A percentile compares a stretch with the other conserved stretches of the same genome.
Conservation (phyloP, 306 rosid genomes). For the Erythrophleum fordii region DNA sequence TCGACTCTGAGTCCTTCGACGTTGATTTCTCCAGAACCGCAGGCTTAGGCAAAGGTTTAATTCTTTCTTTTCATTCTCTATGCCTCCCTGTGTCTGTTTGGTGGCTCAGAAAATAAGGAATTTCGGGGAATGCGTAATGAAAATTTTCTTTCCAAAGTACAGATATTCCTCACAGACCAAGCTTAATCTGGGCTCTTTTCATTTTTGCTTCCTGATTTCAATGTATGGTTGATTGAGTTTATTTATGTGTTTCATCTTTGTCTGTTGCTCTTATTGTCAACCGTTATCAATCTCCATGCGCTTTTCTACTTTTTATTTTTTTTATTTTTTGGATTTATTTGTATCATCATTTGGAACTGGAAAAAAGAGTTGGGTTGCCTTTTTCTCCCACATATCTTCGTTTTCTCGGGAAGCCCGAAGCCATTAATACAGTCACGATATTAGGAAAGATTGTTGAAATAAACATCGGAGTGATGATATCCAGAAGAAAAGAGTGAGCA, state of each 20-base stretch:
- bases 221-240: not conserved
- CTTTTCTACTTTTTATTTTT: too few species aligned
- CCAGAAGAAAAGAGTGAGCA: not conserved
- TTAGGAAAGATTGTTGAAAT: not conserved
- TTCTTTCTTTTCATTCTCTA: not conserved
- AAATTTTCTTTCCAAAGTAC: not conserved
- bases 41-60: conserved; percentile 55
- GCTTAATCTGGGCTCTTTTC: not conserved
- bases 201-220: not conserved
- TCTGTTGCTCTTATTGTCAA: not conserved
- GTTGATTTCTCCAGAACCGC: conserved; percentile 50
- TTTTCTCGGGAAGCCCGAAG: not conserved
- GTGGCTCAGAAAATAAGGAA: not conserved
- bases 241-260: not conserved
- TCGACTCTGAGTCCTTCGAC: conserved; percentile 54
- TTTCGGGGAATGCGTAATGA: not conserved
- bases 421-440: not conserved
- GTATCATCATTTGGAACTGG: not conserved
- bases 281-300: not conserved
- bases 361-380: not conserved
- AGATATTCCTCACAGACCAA: not conserved
- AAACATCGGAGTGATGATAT: not conserved
- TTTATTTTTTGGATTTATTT: not conserved
- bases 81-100: not conserved
- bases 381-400: not conserved